phyloP scores from a whole-genome alignment of 2,329 filamentous ascomycete genomes.

The Berkeleyomyces basicola region DNA sequence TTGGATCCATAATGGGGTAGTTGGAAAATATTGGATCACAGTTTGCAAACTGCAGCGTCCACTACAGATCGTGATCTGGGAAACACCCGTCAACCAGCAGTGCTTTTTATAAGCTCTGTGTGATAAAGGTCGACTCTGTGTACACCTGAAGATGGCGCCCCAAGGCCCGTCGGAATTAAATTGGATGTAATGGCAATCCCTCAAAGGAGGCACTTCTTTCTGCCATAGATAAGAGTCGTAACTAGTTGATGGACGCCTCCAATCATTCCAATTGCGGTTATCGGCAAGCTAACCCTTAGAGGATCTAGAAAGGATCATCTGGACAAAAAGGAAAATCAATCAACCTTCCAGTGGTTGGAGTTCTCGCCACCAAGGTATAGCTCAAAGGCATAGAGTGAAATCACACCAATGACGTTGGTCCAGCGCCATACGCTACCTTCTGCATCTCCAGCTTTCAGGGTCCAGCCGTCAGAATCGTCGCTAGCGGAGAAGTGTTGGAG shows the following conservation, averaged over 20 bases:
- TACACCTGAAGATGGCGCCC: too few relatives aligned
- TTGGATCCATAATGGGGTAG: too few relatives aligned
- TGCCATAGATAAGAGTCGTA: neutral
- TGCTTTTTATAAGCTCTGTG: too few relatives aligned
- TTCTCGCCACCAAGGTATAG: constrained; percentile 74
- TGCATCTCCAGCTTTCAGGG: constrained; percentile 61
- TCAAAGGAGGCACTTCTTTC: neutral
- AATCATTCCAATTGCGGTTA: neutral
- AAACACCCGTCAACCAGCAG: too few relatives aligned
- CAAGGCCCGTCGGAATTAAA: too few relatives aligned
- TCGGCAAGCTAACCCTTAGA: neutral
- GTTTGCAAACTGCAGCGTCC: too few relatives aligned
- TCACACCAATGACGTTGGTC: constrained; percentile 80
- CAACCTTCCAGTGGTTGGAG: constrained; percentile 87
- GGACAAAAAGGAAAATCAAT: constrained; percentile 35
- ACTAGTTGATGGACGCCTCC: neutral
- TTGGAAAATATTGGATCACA: too few relatives aligned
- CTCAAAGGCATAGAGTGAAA: constrained; percentile 80
- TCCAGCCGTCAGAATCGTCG: constrained; percentile 62
- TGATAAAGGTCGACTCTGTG: too few relatives aligned
- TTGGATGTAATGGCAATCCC: too few relatives aligned
- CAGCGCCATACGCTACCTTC: constrained; percentile 84
- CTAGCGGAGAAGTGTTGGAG: constrained; percentile 87
- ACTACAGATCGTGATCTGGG: too few relatives aligned
- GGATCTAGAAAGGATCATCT: constrained; percentile 10